These are phyloP conservation scores for Paramecium sonneborni DNA, from an alignment of 73 alveolate genomes.

Conservation along the genomic window DNA sequence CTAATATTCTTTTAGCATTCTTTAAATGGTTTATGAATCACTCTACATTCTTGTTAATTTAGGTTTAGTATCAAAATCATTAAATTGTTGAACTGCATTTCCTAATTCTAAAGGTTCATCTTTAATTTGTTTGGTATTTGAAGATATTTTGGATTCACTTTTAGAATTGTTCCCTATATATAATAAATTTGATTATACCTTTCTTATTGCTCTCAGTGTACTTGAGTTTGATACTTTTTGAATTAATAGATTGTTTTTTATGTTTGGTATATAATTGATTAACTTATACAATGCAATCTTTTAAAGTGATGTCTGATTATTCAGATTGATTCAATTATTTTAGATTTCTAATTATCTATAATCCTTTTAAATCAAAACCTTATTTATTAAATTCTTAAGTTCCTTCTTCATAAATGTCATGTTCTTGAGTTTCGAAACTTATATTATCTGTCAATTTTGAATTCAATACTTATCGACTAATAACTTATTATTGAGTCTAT, in stretches of 20 bases:
- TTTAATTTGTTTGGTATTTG: neutral
- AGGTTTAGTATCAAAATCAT: slow-evolving; percentile 14
- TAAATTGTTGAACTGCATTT: neutral
- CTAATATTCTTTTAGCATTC: slow-evolving; percentile 21
- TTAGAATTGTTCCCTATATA: neutral
- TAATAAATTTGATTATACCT: neutral
- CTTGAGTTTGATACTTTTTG: neutral
- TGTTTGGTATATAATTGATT: neutral
- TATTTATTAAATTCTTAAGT: neutral
- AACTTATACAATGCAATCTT: neutral
- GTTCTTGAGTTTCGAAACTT: slow-evolving; percentile 32
- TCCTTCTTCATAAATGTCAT: neutral
- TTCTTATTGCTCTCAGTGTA: neutral
- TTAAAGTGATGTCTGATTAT: neutral
- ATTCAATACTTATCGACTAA: neutral
- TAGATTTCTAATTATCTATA: neutral
- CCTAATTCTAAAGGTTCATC: neutral
- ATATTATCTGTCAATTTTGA: slow-evolving; percentile 25
- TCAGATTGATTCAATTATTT: neutral
- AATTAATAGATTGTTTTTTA: neutral
- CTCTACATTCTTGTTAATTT: neutral
- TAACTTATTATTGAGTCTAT: neutral
- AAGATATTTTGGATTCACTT: neutral
- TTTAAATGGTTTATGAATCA: slow-evolving; percentile 30
- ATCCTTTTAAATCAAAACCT: neutral